Conservation (phyloP, 75 land plant species). For the Cupressus sempervirens region DNA sequence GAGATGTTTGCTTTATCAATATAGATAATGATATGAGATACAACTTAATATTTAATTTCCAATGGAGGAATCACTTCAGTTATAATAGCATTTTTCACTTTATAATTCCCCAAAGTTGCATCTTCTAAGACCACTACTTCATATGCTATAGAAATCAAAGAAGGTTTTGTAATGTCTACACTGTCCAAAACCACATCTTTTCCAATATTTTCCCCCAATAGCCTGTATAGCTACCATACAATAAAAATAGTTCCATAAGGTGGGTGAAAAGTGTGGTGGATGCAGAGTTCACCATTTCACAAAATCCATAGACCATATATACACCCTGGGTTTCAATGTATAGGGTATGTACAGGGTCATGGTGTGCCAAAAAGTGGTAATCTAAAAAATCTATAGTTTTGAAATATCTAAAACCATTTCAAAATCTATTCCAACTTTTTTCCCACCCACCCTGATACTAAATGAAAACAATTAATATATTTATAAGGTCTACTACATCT, state of each 20-base stretch:
- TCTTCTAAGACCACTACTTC: conserved; percentile 50
- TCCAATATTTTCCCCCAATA: conserved; percentile 50
- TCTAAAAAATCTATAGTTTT: conserved; percentile 31
- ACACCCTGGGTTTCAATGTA: conserved; percentile 24
- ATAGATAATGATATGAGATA: background rate
- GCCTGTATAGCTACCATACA: conserved; percentile 45
- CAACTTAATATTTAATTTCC: conserved; percentile 10
- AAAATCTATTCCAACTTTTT: too few relatives aligned
- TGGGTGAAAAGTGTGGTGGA: conserved; percentile 37
- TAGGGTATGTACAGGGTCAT: conserved; percentile 32
- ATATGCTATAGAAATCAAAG: conserved; percentile 44
- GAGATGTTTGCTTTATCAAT: background rate
- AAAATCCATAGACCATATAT: conserved; percentile 46
- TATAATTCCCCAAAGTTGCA: conserved; percentile 28
- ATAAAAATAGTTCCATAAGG: conserved; percentile 53
- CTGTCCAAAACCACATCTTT: conserved; percentile 29
- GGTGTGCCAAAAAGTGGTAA: conserved; percentile 26
- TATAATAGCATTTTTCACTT: conserved; percentile 18
- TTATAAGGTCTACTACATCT: too few relatives aligned
- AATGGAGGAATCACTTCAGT: conserved; percentile 26
- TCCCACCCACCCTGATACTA: too few relatives aligned
- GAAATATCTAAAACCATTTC: too few relatives aligned
- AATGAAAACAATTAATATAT: too few relatives aligned
- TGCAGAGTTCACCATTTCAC: conserved; percentile 61
- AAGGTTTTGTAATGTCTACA: conserved; percentile 48